Base-by-base conservation (phyloP, 225 moss, liverwort and hornwort species). In the Bryoerythrophyllum caledonicum region DNA sequence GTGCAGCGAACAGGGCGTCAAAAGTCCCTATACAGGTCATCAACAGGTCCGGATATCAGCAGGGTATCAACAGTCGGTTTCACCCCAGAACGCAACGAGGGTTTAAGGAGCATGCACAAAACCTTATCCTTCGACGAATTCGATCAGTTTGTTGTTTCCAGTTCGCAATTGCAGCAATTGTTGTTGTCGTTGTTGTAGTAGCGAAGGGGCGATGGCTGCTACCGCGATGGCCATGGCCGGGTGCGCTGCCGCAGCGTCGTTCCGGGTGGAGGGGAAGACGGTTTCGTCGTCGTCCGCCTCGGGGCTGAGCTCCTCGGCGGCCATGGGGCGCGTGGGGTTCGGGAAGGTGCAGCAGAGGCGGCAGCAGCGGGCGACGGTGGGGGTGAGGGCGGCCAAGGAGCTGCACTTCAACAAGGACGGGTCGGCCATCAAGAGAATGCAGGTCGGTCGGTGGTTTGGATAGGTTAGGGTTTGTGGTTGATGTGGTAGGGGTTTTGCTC, bases 341-440 rank as follows among this genome's bases (percentile, higher is more conserved):
- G 72, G 25, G 35, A 65, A 55, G 65, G 69, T 35, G 74, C 82
- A 43, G 74, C 78, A 63, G 70, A 53, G 34, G 60, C 74, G 63
- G 70, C 40, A 26, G 59, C 80, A 76, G 23, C 71, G 82, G 7
- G 27, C 82, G 35, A 67, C 56, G 6, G 80, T 85, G n/a, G n/a
- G n/a, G n/a, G n/a, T n/a, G 51, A 81, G 74, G 63, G 90, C 92
- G 26, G 96, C 96, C n/a, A 94, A 94, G 86, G 94, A 96, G 53
- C 88, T 97, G 6, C 91, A 90, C 67, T 97, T 97, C 80, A 97
- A 97, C 80, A 90, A 94, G 61, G 96, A 97, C 55, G 96, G 94
- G 60, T 91, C 92, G 6, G 92, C 96, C 54, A 97, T 94, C 43
- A 97, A 97, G 87, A 86, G 80, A 77, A 92, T 97, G 94, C 96